phyloP scores from a whole-genome alignment of 306 rosid genomes.

The Parietaria judaica region DNA sequence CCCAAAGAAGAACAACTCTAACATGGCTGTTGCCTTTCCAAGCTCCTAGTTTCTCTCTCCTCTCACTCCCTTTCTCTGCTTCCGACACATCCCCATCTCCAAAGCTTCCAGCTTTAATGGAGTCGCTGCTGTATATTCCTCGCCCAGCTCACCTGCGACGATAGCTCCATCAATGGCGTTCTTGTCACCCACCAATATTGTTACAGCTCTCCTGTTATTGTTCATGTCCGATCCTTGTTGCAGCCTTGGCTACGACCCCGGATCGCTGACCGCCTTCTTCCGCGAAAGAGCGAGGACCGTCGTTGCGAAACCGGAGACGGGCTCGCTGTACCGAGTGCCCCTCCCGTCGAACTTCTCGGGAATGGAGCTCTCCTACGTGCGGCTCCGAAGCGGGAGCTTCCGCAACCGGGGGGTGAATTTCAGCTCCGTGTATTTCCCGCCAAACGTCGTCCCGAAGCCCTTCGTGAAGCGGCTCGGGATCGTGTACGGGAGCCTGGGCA shows the following conservation, averaged over 20 bases:
- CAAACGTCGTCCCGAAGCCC: constrained; percentile 38
- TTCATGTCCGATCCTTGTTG: not conserved
- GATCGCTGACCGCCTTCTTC: constrained; percentile 37
- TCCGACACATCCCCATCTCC: no score
- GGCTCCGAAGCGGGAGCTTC: constrained; percentile 41
- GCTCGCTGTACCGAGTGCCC: constrained; percentile 39
- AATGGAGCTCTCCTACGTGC: constrained; percentile 39
- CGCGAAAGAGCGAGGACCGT: constrained; percentile 29
- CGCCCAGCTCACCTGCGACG: no score
- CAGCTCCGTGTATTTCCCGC: constrained; percentile 46
- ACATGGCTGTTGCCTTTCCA: constrained; percentile 16
- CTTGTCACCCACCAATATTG: not conserved
- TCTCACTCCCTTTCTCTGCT: no score
- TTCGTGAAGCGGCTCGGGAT: constrained; percentile 40
- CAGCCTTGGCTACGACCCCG: constrained; percentile 12
- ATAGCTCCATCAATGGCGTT: no score
- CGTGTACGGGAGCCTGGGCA: constrained; percentile 63
- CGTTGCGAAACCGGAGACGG: constrained; percentile 36
- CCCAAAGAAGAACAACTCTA: constrained; percentile 11
- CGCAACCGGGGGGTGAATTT: constrained; percentile 47
- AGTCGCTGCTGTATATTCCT: no score
- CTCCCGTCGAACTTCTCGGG: constrained; percentile 71
- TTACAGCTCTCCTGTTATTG: not conserved
- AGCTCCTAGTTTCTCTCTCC: no score
- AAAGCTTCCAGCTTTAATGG: not conserved